Conservation (phyloP, 176 grass and related monocot genomes). For the Musa schizocarpa region DNA sequence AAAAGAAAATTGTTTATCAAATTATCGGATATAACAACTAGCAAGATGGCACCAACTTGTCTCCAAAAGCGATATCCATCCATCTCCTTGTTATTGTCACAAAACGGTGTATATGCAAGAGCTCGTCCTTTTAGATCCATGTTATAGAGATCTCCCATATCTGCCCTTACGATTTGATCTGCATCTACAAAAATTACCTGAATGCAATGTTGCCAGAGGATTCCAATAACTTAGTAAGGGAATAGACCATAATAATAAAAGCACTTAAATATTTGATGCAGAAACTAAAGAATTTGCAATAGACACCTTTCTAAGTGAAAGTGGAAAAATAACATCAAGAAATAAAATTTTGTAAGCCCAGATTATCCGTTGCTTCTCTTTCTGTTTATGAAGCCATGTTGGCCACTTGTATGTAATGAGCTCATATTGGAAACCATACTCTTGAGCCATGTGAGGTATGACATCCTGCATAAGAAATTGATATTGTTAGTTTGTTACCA, state of each 20-base stretch:
- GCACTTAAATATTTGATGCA: neutral
- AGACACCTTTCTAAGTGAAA: conserved; percentile 85
- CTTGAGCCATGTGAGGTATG: conserved; percentile 85
- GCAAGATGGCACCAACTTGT: conserved; percentile 49
- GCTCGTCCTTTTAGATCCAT: conserved; percentile 93
- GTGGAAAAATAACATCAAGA: conserved; percentile 96
- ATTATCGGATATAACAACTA: neutral
- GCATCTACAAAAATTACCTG: conserved; percentile 99
- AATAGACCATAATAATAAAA: conserved; percentile 11
- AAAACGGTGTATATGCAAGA: conserved; percentile 97
- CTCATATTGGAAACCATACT: conserved; percentile 94
- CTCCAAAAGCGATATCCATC: conserved; percentile 99
- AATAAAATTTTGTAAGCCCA: conserved; percentile 99
- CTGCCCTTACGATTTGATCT: conserved; percentile 95
- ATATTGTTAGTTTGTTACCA: neutral
- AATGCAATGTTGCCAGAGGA: neutral
- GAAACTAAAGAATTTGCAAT: neutral
- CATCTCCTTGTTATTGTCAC: conserved; percentile 99
- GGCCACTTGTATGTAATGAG: conserved; percentile 98
- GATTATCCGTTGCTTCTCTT: conserved; percentile 98
- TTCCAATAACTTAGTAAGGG: neutral
- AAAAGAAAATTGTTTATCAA: neutral
- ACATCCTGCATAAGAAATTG: conserved; percentile 51
- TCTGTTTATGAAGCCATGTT: conserved; percentile 99
- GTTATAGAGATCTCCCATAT: conserved; percentile 98